These are phyloP conservation scores for Boletus coccyginus DNA, from an alignment of 768 basidiomycete genomes.

Conservation along the genomic window DNA sequence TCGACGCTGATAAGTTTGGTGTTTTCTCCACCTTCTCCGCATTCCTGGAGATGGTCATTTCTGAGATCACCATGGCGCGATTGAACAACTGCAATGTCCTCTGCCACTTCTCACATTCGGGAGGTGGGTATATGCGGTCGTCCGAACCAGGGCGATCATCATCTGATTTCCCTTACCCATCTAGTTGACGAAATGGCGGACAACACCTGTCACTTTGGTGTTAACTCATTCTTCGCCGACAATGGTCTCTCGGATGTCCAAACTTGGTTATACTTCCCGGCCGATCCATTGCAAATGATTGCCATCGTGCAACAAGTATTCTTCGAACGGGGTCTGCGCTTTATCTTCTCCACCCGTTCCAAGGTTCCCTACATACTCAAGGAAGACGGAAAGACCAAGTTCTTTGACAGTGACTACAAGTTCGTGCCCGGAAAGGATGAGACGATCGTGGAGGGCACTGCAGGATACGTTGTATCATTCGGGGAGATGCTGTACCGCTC, in stretches of 20 bases:
- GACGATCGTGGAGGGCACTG: slow-evolving; percentile 69
- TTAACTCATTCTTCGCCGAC: slow-evolving; percentile 88
- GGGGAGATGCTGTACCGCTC: slow-evolving; percentile 87
- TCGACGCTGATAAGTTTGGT: slow-evolving; percentile 76
- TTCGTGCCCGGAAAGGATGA: slow-evolving; percentile 88
- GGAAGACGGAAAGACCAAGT: slow-evolving; percentile 63
- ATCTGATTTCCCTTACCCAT: background rate
- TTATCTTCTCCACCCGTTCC: slow-evolving; percentile 85
- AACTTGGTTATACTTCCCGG: slow-evolving; percentile 85
- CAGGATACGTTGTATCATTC: slow-evolving; percentile 81
- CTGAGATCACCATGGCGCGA: slow-evolving; percentile 91
- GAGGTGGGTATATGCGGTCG: slow-evolving; percentile 45
- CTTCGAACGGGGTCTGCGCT: slow-evolving; percentile 79
- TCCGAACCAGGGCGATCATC: background rate
- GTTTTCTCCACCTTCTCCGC: slow-evolving; percentile 91
- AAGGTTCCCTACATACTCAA: slow-evolving; percentile 87
- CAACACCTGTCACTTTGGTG: slow-evolving; percentile 62
- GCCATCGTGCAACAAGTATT: slow-evolving; percentile 76
- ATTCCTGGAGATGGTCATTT: slow-evolving; percentile 88
- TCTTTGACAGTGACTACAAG: slow-evolving; percentile 68
- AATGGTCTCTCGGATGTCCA: slow-evolving; percentile 81
- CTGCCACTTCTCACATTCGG: slow-evolving; percentile 87
- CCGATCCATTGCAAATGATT: slow-evolving; percentile 77
- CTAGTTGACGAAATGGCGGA: slow-evolving; percentile 71
- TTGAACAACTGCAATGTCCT: slow-evolving; percentile 86